Conservation (phyloP, 2,329 filamentous ascomycete genomes). For the Epichloe gansuensis region DNA sequence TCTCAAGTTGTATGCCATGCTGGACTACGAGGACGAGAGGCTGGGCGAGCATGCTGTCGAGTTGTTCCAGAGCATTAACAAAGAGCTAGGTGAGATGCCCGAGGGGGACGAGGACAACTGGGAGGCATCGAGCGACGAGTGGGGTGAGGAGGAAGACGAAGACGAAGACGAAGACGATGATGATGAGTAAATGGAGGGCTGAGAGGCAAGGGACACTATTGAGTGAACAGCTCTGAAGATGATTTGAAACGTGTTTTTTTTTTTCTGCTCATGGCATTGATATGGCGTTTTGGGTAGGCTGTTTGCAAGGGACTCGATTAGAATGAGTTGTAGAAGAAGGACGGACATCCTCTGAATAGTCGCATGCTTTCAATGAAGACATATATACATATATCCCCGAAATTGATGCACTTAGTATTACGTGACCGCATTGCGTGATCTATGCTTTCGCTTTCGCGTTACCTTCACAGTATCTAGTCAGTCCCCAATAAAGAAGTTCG, state of each 20-base stretch:
- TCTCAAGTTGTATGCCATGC: conserved; percentile 60
- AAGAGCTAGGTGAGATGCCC: conserved; percentile 48
- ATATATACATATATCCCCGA: too few relatives aligned
- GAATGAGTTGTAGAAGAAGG: neutral
- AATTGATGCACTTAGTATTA: neutral
- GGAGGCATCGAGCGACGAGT: conserved; percentile 42
- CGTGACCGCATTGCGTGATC: too few relatives aligned
- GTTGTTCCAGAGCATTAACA: conserved; percentile 49
- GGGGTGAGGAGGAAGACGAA: conserved; percentile 32
- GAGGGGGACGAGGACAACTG: conserved; percentile 37
- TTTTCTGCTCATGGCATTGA: conserved; percentile 7
- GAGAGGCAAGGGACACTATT: neutral
- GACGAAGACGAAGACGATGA: conserved; percentile 37
- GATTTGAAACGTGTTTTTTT: neutral
- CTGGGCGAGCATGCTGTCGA: conserved; percentile 64
- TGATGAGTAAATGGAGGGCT: conserved; percentile 44
- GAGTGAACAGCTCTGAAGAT: neutral
- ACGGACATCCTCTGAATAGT: neutral
- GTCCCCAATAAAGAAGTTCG: neutral
- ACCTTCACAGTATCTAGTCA: neutral
- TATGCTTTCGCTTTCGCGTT: neutral
- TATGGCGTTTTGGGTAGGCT: conserved; percentile 12
- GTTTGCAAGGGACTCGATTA: neutral
- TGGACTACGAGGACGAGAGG: conserved; percentile 77
- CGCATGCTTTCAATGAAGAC: neutral